Evolutionary conservation across 176 grass and related monocot species (phyloP).

Genomic region (Canna indica): DNA sequence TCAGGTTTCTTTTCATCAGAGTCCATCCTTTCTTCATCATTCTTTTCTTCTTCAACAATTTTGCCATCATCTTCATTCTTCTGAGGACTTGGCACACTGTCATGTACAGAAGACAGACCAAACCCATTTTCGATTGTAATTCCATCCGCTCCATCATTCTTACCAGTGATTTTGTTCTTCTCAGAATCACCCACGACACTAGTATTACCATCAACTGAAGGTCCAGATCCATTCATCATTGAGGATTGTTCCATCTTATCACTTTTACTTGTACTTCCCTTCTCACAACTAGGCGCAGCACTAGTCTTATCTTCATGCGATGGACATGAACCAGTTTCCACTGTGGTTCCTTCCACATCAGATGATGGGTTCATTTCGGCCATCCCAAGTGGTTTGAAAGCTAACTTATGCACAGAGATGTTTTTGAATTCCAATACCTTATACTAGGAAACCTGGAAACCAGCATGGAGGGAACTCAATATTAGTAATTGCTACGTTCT

Average conservation of each 20-base stretch:
- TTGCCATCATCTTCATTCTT: background rate
- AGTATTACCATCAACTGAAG: conserved; percentile 13
- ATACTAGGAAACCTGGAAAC: background rate
- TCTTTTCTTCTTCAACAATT: background rate
- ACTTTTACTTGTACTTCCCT: conserved; percentile 9
- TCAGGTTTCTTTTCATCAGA: background rate
- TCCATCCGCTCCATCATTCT: conserved; percentile 20
- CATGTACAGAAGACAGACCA: conserved; percentile 10
- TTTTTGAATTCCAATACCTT: background rate
- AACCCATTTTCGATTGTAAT: conserved; percentile 30
- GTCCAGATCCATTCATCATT: conserved; percentile 33
- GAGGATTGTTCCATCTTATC: conserved; percentile 25
- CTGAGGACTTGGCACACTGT: conserved; percentile 13
- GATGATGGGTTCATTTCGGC: conserved; percentile 21
- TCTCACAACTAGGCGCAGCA: conserved; percentile 14
- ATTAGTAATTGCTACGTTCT: background rate
- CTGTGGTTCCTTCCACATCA: conserved; percentile 24
- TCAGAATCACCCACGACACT: conserved; percentile 11
- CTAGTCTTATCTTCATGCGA: conserved; percentile 15
- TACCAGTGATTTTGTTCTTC: conserved; percentile 15
- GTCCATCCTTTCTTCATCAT: conserved; percentile 19
- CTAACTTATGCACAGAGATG: background rate
- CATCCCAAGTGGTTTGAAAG: conserved; percentile 7
- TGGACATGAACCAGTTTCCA: conserved; percentile 31
- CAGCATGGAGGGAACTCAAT: no score